Conservation (phyloP, 2,329 filamentous ascomycete species). For the Aureobasidium sp. region DNA sequence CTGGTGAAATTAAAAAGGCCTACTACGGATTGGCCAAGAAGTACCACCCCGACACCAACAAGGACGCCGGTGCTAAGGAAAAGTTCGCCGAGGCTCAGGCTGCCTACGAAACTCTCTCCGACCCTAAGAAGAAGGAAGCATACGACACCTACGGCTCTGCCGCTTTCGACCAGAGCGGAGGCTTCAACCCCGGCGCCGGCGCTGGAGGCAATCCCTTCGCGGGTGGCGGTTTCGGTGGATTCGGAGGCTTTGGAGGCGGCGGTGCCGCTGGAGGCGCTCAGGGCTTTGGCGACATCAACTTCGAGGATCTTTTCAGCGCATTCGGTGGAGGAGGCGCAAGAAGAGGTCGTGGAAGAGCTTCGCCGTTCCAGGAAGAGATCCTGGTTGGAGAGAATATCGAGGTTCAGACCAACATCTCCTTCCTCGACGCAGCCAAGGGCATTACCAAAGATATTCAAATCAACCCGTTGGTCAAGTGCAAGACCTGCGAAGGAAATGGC, state of each 20-base stretch:
- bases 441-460: constrained; percentile 80
- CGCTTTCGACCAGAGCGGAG: constrained; percentile 53
- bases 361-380: constrained; percentile 70
- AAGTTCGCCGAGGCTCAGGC: constrained; percentile 88
- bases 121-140: constrained; percentile 85
- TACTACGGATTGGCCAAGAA: constrained; percentile 98
- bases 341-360: constrained; percentile 45
- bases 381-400: constrained; percentile 95
- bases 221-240: constrained; percentile 33
- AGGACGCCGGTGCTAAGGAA: constrained; percentile 86
- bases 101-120: constrained; percentile 88
- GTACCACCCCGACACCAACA: constrained; percentile 96
- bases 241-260: constrained; percentile 38
- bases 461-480: constrained; percentile 71
- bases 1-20: constrained; percentile 91
- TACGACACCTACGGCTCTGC: constrained; percentile 86
- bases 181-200: constrained; percentile 64
- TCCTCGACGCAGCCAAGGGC: constrained; percentile 93
- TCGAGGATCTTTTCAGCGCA: constrained; percentile 89
- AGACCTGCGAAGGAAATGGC: constrained; percentile 74
- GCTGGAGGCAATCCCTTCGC: constrained; percentile 55
- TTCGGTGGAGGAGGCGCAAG: constrained; percentile 59
- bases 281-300: constrained; percentile 76
- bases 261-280: constrained; percentile 27
- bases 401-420: constrained; percentile 84